A percentile compares a stretch with the other conserved stretches of the same genome.
Conservation (phyloP, 106 monocot species). For the Ottelia alismoides region DNA sequence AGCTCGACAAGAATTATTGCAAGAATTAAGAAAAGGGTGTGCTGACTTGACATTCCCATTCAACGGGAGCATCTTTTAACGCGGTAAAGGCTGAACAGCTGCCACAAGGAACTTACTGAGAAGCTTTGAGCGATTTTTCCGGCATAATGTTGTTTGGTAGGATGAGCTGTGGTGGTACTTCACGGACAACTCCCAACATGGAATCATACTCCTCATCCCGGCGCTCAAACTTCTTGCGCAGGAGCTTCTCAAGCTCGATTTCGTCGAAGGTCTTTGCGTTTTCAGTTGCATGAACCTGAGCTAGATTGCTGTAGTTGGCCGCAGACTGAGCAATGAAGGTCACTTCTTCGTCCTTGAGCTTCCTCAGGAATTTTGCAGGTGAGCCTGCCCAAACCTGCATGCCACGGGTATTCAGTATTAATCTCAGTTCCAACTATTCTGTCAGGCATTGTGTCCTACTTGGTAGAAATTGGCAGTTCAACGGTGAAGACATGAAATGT, state of each 20-base stretch:
- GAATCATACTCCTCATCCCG: slow-evolving; percentile 74
- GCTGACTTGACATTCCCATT: no score
- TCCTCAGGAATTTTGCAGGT: slow-evolving; percentile 68
- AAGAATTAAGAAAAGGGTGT: no score
- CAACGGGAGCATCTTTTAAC: no score
- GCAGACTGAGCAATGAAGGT: slow-evolving; percentile 67
- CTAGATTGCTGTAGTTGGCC: slow-evolving; percentile 53
- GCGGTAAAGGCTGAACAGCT: no score
- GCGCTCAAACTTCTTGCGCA: slow-evolving; percentile 68
- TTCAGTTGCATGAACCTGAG: slow-evolving; percentile 64
- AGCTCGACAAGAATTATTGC: no score
- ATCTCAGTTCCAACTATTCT: no score
- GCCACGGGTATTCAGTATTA: no score
- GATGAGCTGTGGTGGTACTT: slow-evolving; percentile 60
- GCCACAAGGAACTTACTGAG: no score
- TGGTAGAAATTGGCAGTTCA: no score
- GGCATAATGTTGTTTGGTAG: slow-evolving; percentile 68
- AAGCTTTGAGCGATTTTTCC: no score
- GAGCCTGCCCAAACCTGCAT: slow-evolving; percentile 86
- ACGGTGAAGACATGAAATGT: no score
- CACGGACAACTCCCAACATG: slow-evolving; percentile 56
- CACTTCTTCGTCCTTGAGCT: slow-evolving; percentile 62
- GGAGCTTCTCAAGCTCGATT: slow-evolving; percentile 63
- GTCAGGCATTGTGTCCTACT: no score
- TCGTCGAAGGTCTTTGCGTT: slow-evolving; percentile 69